These are phyloP conservation scores for Gossypium bickii DNA, from an alignment of 345 rosid genomes.

Conservation along the genomic window DNA sequence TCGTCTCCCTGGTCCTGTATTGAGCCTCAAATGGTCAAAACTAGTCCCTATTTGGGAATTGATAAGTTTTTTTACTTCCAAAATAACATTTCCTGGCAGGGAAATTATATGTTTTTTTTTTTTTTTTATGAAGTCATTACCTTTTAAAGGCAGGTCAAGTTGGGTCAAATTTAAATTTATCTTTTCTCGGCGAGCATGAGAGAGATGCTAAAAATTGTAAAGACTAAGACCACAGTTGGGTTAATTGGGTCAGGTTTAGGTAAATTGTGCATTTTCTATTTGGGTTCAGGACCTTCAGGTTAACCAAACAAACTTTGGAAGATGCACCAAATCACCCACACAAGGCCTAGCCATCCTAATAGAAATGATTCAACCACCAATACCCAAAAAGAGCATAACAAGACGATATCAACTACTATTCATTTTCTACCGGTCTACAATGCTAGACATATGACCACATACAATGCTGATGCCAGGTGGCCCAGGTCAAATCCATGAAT, in stretches of 20 bases:
- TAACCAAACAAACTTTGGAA: not conserved
- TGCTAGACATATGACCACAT: not conserved
- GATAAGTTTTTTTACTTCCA: not conserved
- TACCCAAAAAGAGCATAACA: not conserved
- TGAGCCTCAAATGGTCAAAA: not conserved
- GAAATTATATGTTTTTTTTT: not conserved
- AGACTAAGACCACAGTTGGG: not conserved
- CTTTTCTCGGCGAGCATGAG: not conserved
- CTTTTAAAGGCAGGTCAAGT: not conserved
- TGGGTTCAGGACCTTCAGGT: not conserved
- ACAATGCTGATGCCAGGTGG: conserved; percentile 6
- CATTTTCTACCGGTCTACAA: not conserved
- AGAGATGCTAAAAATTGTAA: not conserved
- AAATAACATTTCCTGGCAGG: too few relatives aligned
- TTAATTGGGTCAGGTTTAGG: not conserved
- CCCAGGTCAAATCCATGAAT: not conserved
- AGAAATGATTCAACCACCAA: conserved; percentile 4
- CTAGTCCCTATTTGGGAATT: not conserved
- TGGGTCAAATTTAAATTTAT: not conserved
- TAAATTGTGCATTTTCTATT: not conserved
- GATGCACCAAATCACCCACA: conserved; percentile 4
- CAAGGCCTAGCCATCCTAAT: not conserved
- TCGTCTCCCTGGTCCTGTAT: not conserved
- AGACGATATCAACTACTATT: conserved; percentile 4
- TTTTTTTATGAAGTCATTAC: not conserved